phyloP scores from a whole-genome alignment of 2,329 filamentous ascomycete genomes.

The Byssothecium circinans region DNA sequence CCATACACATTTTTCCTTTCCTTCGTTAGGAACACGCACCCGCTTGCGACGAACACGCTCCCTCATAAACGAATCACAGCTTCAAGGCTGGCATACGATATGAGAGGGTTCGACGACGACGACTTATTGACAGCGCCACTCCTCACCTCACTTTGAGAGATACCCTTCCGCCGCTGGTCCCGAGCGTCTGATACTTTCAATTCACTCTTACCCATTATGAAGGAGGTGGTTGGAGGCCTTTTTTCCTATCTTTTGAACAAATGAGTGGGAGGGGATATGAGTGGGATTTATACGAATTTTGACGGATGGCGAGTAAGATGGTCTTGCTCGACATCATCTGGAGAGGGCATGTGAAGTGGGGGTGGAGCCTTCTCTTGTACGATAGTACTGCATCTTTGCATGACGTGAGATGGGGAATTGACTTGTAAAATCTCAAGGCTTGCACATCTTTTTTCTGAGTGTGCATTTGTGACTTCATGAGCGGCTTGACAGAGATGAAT shows the following conservation, averaged over 20 bases:
- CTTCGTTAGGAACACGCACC: constrained; percentile 7
- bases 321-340: not conserved
- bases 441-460: too few relatives aligned
- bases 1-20: constrained; percentile 1
- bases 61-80: not conserved
- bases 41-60: constrained; percentile 4
- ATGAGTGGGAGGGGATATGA: not conserved
- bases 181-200: constrained; percentile 27
- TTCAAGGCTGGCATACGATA: not conserved
- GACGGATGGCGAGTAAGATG: not conserved
- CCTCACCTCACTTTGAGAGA: constrained; percentile 29
- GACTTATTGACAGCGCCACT: constrained; percentile 12
- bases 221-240: not conserved
- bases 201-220: constrained; percentile 24
- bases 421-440: too few relatives aligned
- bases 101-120: constrained; percentile 13
- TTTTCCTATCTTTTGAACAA: not conserved
- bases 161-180: constrained; percentile 38
- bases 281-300: too few relatives aligned
- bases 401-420: too few relatives aligned
- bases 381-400: not conserved
- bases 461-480: too few relatives aligned
- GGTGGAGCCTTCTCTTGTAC: not conserved
- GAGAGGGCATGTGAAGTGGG: not conserved
- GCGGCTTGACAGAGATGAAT: too few relatives aligned